A percentile compares a stretch with the other conserved stretches of the same genome.
These are phyloP conservation scores for Debaryomyces nepalensis DNA, from an alignment of 1,139 yeast species.

Conservation along the genomic window DNA sequence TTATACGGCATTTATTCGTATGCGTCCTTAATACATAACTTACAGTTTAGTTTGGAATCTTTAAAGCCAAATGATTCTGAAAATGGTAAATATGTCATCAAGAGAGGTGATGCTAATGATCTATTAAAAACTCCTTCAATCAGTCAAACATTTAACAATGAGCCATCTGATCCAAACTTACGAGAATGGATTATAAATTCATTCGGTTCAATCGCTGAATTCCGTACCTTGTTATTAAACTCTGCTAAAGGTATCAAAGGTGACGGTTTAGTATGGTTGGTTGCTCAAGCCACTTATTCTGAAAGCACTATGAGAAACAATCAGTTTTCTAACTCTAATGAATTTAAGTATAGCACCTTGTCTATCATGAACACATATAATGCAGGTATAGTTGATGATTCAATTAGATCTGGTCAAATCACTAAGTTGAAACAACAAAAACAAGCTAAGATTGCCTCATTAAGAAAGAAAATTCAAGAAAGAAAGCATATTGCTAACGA, in stretches of 20 bases:
- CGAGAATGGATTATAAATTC: slow-evolving; percentile 53
- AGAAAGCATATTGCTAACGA: slow-evolving; percentile 18
- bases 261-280: slow-evolving; percentile 76
- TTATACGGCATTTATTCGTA: slow-evolving; percentile 54
- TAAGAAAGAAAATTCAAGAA: slow-evolving; percentile 23
- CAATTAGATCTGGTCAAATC: slow-evolving; percentile 56
- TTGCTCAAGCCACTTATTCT: slow-evolving; percentile 56
- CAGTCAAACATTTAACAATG: slow-evolving; percentile 30
- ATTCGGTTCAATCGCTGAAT: slow-evolving; percentile 72
- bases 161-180: slow-evolving; percentile 44
- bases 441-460: slow-evolving; percentile 36
- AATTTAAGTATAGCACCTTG: slow-evolving; percentile 47
- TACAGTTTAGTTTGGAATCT: slow-evolving; percentile 61
- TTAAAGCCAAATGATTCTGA: slow-evolving; percentile 39
- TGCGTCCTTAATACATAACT: slow-evolving; percentile 63
- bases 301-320: slow-evolving; percentile 31
- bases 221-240: slow-evolving; percentile 62
- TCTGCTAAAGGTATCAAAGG: slow-evolving; percentile 71
- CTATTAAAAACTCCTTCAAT: slow-evolving; percentile 50
- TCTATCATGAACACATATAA: slow-evolving; percentile 78
- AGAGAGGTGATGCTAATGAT: slow-evolving; percentile 30
- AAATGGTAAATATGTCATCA: slow-evolving; percentile 17
- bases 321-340: slow-evolving; percentile 27
- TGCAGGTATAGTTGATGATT: slow-evolving; percentile 67
- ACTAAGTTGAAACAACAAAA: slow-evolving; percentile 41